Base-by-base conservation (phyloP, 768 basidiomycete genomes). In the Candolleomyces efflorescens region DNA sequence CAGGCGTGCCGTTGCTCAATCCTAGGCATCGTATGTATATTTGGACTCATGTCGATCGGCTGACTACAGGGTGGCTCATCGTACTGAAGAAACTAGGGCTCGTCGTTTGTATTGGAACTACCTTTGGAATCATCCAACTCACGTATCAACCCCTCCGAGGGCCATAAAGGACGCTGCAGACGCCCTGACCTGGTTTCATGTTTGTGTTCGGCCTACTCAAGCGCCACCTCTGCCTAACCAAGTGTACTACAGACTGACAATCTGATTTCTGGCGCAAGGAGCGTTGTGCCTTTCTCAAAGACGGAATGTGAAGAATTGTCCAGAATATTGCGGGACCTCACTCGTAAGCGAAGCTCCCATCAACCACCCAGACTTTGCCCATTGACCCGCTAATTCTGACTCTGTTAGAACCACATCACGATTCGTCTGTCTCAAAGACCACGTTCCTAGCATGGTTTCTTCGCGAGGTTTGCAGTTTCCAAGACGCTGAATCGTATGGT, bases 31-130 rank as follows among this genome's bases (percentile, higher is more conserved):
- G 73, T 73, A 59, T 49, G 62, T 58, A 26, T 18, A 26, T 48
- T 24, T 27, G 27, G 54, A 12, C n/a, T n/a, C n/a, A n/a, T 23
- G 15, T 58, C n/a, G n/a, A 43, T 39, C 22, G 23, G 43, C 53
- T 36, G 38, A 53, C 53, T 5, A 37, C 38, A 20, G 54, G 6
- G 9, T 52, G 26, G 18, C 13, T 39, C 5, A 24, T 26, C 6
- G 15, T 53, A 12, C 1, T 37, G 10, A 53, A 80, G 79, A 78
- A 45, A 75, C 77, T 50, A 76, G 79, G 53, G 69, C 69, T 10
- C 74, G 79, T 51, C 72, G 78, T 4, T 67, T 79, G 17, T 83
- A 83, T 62, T 83, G 80, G 81, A 81, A 77, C 55, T 81, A 75
- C 54, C 60, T 84, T 11, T 75, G 73, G 68, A 73, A 74, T 23